phyloP scores from a whole-genome alignment of 2,329 filamentous ascomycete genomes.

The Sporothrix luriei region DNA sequence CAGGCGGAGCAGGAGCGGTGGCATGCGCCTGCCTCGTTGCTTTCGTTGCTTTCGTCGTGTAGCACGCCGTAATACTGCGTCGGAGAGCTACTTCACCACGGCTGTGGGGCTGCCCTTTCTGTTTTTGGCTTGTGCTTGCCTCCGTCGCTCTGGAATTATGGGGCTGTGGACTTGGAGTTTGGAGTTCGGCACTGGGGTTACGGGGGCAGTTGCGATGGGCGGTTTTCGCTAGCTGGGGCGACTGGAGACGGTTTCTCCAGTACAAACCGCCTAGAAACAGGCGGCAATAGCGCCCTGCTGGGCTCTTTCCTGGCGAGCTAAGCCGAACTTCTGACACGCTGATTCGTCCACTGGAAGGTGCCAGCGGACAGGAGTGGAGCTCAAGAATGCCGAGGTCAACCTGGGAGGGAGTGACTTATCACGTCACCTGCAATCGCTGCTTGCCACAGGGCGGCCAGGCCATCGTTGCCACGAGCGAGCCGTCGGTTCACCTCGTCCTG shows the following conservation, averaged over 20 bases:
- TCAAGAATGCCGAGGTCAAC: conserved; percentile 45
- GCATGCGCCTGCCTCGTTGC: conserved; percentile 25
- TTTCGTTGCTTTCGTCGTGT: neutral
- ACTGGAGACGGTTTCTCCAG: neutral
- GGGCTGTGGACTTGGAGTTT: conserved; percentile 22
- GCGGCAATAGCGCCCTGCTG: neutral
- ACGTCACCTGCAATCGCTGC: conserved; percentile 28
- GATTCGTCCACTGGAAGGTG: conserved; percentile 44
- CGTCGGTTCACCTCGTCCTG: neutral
- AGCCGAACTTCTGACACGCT: conserved; percentile 48
- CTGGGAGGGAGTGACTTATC: conserved; percentile 25
- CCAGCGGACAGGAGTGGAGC: conserved; percentile 1
- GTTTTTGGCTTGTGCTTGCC: conserved; percentile 29
- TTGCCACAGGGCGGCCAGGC: neutral
- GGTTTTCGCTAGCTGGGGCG: neutral
- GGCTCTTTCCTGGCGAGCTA: conserved; percentile 34
- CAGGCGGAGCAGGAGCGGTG: conserved; percentile 17
- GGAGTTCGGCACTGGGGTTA: conserved; percentile 4
- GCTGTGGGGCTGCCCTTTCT: conserved; percentile 12
- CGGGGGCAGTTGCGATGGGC: conserved; percentile 16
- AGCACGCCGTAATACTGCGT: conserved; percentile 9
- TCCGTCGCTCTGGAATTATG: neutral
- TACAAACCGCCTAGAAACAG: neutral
- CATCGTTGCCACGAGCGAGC: conserved; percentile 14
- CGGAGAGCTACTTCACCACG: neutral